Base-by-base conservation (phyloP, 495 filamentous ascomycete species). In the Xylaria venustula region DNA sequence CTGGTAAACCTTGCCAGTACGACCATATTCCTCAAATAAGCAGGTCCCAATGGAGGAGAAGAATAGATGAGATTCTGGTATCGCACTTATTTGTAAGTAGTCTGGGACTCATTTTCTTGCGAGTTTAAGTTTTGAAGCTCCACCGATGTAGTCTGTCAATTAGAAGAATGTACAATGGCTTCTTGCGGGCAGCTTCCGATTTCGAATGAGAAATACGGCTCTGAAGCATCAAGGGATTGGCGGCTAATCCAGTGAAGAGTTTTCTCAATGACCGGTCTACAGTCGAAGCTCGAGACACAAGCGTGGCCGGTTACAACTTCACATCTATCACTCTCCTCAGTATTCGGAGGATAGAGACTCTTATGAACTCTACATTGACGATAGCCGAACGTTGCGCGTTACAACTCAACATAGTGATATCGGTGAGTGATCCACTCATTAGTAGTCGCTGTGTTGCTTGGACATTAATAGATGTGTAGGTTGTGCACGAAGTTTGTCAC, bases 401-500 rank as follows among this genome's bases (percentile, higher is more conserved):
- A 22, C 44, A 48, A 23, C 7, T 37, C 22, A 23, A 47, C 1
- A 6, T 58, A 17, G 17, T 30, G n/a, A 8, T 40, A n/a, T 23
- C 54, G 14, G 47, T 32, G 14, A 28, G 54, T 48, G 20, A 14
- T 34, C 3, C n/a, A 15, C 17, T 25, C 46, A 1, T 14, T 46
- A 2, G 17, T 28, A 22, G n/a, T 12, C 6, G 14, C 4, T n/a
- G 12, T 3, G 5, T 58, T 2, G 9, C 9, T 19, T 8, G 1
- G 4, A 23, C 48, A n/a, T 44, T 58, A 15, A 58, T 25, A 1
- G 12, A 28, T 11, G 3, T 25, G 22, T 48, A 58, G 54, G 2
- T 58, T 14, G 17, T 58, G 5, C 54, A 58, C 30, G 54, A 58
- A 40, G 20, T 58, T 17, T 7, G 23, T 12, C 54, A 58, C 19